These are phyloP conservation scores for Colletotrichum tabaci DNA, from an alignment of 2,329 filamentous ascomycete species.

Conservation along the genomic window DNA sequence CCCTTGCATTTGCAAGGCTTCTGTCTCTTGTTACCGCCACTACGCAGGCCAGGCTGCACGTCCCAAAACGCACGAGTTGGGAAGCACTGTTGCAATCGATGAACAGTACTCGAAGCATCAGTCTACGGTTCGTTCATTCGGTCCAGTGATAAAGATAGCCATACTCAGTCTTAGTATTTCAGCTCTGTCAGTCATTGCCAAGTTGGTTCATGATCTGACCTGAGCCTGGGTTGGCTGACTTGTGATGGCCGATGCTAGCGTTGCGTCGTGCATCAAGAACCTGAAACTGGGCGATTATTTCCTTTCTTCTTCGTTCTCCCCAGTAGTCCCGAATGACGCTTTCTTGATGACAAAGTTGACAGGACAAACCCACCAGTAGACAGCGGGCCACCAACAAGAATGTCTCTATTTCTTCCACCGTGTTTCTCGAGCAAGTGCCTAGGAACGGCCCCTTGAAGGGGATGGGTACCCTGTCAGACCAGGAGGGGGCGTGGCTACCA, in stretches of 20 bases:
- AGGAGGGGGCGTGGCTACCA: neutral
- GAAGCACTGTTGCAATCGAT: neutral
- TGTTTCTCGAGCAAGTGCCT: slow-evolving; percentile 24
- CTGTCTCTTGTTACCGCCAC: neutral
- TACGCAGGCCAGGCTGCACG: neutral
- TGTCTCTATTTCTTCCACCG: slow-evolving; percentile 14
- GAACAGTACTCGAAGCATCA: slow-evolving; percentile 1
- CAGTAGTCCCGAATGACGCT: too few species aligned
- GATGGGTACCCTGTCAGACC: neutral
- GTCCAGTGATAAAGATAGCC: slow-evolving; percentile 1
- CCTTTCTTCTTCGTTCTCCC: slow-evolving; percentile 21
- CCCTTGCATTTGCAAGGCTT: neutral
- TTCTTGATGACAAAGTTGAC: neutral
- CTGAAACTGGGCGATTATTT: slow-evolving; percentile 39
- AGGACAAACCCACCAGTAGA: neutral
- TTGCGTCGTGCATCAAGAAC: slow-evolving; percentile 23
- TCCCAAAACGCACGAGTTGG: neutral
- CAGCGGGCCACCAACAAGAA: slow-evolving; percentile 10
- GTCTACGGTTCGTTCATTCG: neutral
- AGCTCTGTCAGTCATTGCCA: neutral
- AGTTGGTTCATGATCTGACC: neutral
- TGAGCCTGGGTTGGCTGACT: neutral
- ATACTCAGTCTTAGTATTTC: neutral
- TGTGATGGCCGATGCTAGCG: slow-evolving; percentile 28
- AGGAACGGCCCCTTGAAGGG: neutral